A percentile compares a stretch with the other conserved stretches of the same genome.
Conservation (phyloP, 169 alveolate genomes). For the Miamiensis avidus region DNA sequence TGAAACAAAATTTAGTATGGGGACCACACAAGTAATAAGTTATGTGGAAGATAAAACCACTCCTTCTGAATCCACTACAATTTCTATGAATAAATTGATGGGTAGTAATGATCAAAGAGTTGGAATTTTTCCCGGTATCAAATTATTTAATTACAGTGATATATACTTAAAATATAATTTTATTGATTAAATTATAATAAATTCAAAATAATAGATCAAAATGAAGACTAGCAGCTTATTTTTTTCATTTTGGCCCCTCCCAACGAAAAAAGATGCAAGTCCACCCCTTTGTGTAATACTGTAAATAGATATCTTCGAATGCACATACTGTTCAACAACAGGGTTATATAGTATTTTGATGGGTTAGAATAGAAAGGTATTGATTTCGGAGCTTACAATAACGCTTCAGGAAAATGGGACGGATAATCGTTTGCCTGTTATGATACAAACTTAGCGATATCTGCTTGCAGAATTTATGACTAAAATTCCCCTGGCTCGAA, state of each 20-base stretch:
- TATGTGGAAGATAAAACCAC: background rate
- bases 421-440: background rate
- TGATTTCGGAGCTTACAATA: background rate
- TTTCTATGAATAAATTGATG: background rate
- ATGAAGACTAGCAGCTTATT: background rate
- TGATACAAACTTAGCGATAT: background rate
- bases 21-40: background rate
- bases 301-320: background rate
- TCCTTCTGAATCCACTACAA: background rate
- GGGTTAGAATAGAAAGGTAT: background rate
- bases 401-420: background rate
- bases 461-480: background rate
- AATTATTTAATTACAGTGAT: no score
- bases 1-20: background rate
- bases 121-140: background rate
- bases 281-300: background rate
- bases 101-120: background rate
- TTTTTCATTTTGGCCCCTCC: background rate
- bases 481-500: background rate
- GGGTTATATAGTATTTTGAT: background rate
- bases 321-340: background rate
- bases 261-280: background rate
- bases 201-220: no score
- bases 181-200: no score
- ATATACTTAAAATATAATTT: no score